phyloP scores from a whole-genome alignment of 768 basidiomycete genomes.

The Trametes gibbosa region DNA sequence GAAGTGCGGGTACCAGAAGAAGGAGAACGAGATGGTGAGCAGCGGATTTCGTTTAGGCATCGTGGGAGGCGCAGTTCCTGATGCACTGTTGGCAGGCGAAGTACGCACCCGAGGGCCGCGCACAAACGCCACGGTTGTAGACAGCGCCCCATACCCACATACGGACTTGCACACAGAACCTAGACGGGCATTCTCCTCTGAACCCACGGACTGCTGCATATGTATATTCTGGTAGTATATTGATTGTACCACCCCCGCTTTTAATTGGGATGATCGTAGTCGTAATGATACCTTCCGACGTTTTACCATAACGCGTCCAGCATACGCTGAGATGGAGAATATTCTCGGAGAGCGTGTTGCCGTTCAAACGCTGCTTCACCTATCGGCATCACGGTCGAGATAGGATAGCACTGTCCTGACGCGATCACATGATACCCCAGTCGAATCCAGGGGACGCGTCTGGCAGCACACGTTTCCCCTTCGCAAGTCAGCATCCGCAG shows the following conservation, averaged over 20 bases:
- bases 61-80: background rate
- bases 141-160: background rate
- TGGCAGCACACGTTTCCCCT: background rate
- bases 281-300: background rate
- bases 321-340: too few species aligned
- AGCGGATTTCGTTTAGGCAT: constrained; percentile 1
- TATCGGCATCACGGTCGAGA: too few species aligned
- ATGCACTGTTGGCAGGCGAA: constrained; percentile 43
- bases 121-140: constrained; percentile 39
- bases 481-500: background rate
- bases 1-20: constrained; percentile 91
- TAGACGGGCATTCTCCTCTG: constrained; percentile 7
- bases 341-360: too few species aligned
- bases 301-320: too few species aligned
- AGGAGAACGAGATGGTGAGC: constrained; percentile 90
- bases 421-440: constrained; percentile 2
- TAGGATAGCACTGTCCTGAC: too few species aligned
- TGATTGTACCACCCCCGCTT: constrained; percentile 7
- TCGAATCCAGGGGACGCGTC: background rate
- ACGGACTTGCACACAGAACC: constrained; percentile 2
- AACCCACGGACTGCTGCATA: constrained; percentile 10
- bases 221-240: constrained; percentile 17
- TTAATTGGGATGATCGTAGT: background rate
- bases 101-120: constrained; percentile 47
- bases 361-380: too few species aligned